These are phyloP conservation scores for Trypanosoma scelopori DNA, from an alignment of 208 protist species.

Conservation along the genomic window DNA sequence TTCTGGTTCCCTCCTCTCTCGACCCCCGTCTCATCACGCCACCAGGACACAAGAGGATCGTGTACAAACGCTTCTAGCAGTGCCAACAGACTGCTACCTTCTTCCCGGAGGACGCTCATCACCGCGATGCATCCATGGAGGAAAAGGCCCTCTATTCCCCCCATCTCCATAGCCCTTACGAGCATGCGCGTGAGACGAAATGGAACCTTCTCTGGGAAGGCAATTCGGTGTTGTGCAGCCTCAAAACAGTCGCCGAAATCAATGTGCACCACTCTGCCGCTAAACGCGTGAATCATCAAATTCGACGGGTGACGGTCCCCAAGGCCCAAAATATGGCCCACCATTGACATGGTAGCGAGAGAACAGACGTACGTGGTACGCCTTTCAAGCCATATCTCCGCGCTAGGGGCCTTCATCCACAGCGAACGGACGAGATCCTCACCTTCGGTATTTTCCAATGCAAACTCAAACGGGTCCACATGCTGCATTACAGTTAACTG, in stretches of 20 bases:
- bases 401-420: constrained; percentile 96
- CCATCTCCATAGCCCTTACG: constrained; percentile 99
- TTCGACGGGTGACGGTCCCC: constrained; percentile 99
- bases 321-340: constrained; percentile 98
- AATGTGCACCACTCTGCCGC: constrained; percentile 99
- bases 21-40: constrained; percentile 71
- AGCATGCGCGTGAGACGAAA: constrained; percentile 99
- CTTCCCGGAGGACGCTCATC: constrained; percentile 97
- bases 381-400: constrained; percentile 98
- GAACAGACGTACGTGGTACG: constrained; percentile 99
- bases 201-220: constrained; percentile 99
- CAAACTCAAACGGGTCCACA: constrained; percentile 98
- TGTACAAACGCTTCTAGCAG: constrained; percentile 99
- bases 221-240: constrained; percentile 96
- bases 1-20: constrained; percentile 23
- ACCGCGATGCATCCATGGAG: constrained; percentile 97
- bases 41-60: constrained; percentile 99
- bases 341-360: constrained; percentile 99
- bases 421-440: constrained; percentile 95
- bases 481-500: constrained; percentile 98
- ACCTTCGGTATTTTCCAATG: constrained; percentile 95
- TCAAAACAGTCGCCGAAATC: constrained; percentile 99
- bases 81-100: constrained; percentile 98
- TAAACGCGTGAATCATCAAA: constrained; percentile 99
- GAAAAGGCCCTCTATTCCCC: constrained; percentile 99